These are phyloP conservation scores for Pleurotus sapidus DNA, from an alignment of 768 basidiomycete species.

Conservation along the genomic window DNA sequence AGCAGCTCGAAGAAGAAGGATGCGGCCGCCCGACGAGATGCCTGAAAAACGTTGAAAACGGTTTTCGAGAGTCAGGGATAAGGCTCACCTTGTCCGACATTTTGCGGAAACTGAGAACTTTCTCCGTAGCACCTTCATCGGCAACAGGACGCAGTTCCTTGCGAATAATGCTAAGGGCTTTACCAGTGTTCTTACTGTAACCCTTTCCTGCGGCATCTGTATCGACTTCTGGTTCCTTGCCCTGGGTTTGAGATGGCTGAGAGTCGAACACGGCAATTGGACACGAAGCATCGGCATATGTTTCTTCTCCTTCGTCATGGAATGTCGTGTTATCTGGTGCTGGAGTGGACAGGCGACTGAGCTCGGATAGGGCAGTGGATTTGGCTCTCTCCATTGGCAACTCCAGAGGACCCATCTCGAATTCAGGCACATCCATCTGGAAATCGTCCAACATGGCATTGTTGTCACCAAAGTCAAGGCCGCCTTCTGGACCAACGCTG, in stretches of 20 bases:
- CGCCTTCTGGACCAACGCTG: conserved; percentile 53
- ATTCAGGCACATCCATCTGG: conserved; percentile 64
- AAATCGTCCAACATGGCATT: conserved; percentile 61
- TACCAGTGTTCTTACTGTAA: conserved; percentile 87
- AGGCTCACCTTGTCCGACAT: conserved; percentile 70
- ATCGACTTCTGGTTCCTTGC: conserved; percentile 33
- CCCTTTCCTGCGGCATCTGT: conserved; percentile 60
- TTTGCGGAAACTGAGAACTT: conserved; percentile 71
- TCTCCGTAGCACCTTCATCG: conserved; percentile 48
- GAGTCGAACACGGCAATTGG: conserved; percentile 82
- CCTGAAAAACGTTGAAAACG: conserved; percentile 37
- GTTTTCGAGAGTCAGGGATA: not conserved
- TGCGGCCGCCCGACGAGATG: conserved; percentile 87
- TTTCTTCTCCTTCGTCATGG: conserved; percentile 57
- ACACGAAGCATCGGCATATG: conserved; percentile 68
- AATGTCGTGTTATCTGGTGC: conserved; percentile 45
- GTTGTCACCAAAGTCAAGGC: conserved; percentile 63
- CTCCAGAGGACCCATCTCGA: conserved; percentile 32
- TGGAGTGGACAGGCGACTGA: conserved; percentile 67
- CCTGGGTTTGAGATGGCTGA: conserved; percentile 52
- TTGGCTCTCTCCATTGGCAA: conserved; percentile 34
- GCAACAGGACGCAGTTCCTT: conserved; percentile 60
- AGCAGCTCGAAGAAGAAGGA: conserved; percentile 98
- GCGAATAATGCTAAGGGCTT: conserved; percentile 75
- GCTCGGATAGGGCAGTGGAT: conserved; percentile 52